Base-by-base conservation (phyloP, 1,139 yeast genomes). In the Nematodospora anomalae region DNA sequence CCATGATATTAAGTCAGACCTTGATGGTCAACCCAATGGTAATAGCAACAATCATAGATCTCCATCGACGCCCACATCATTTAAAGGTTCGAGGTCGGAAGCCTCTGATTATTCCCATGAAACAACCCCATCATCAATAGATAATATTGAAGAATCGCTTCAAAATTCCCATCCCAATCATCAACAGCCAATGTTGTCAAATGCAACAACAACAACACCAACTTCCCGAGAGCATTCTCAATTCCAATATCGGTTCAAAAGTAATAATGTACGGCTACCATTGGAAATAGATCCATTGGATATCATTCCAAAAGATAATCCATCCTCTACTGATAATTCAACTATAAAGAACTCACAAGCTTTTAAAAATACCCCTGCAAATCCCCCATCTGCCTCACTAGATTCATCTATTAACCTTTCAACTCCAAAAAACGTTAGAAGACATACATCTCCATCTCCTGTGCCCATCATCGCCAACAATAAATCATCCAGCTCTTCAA, bases 61-160 rank as follows among this genome's bases (percentile, higher is more conserved):
- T 3, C 65, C 67, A 2, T 60, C 68, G 3, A 59, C 65, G 6
- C 69, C 68, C 6, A 58, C 58, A 3, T 62, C 67, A 10, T 60
- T 59, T 37, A 64, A 61, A 36, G 46, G 45, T 3, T 41, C 47
- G 12, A 34, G 46, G 18, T 44, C 47, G 16, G 46, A 44, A 41
- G 31, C 36, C n/a, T 41, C 47, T n/a, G 42, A 43, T 24, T 41
- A 51, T 16, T 55, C 68, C 26, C 60, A 60, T 38, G 70, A 64
- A 28, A 66, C 71, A 3, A 50, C 60, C 1, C 69, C 70, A 3
- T 57, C 66, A 14, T 62, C 69, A 6, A 43, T 59, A 11, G 60
- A 56, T 16, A 54, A 43, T 25, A 16, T 14, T 6, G 35, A 31
- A 3, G 24, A 36, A 8, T 8, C 10, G 25, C 7, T 16, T 26